Base-by-base conservation (phyloP, 2,329 filamentous ascomycete species). In the Pestalotiopsis sp. region DNA sequence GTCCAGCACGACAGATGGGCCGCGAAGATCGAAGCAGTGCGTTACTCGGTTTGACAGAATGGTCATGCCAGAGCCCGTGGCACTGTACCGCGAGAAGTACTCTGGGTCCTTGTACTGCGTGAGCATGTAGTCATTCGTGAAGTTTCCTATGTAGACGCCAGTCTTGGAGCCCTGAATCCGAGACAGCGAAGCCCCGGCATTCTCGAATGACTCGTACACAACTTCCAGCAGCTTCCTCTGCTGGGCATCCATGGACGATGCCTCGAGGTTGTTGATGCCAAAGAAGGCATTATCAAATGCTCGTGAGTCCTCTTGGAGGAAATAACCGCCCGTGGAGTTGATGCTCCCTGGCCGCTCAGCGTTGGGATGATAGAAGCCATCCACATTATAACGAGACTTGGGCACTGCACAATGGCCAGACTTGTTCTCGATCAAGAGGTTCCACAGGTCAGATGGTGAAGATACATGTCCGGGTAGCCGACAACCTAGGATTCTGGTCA, bases 1-100 rank as follows among this genome's bases (percentile, higher is more conserved):
- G 45, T 77, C 70, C 41, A 3, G n/a, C 41, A 14, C 41, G n/a
- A 14, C 41, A 36, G 31, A 14, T n/a, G 41, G 41, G 13, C 41
- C 41, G 41, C n/a, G 13, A 49, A 49, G 41, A n/a, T n/a, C n/a
- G 7, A 49, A 49, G 41, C 13, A 14, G n/a, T 49, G n/a, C 13
- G 13, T 49, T 2, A 49, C n/a, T 5, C 41, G 41, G n/a, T 49
- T 49, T 49, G 41, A 14, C n/a, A 49, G 14, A 14, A 49, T 49
- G 14, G 13, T n/a, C 41, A n/a, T 14, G 41, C n/a, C 41, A 49
- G 6, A 14, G n/a, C 41, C 41, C 0, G n/a, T 49, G 13, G 13
- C 41, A 49, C n/a, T 49, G 7, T 49, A 49, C n/a, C 13, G 13
- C 5, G 13, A n/a, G 5, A 14, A 14, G 41, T 14, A 49, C 4